Conservation (phyloP, 1,284 basidiomycete genomes). For the Malassezia globosa region DNA sequence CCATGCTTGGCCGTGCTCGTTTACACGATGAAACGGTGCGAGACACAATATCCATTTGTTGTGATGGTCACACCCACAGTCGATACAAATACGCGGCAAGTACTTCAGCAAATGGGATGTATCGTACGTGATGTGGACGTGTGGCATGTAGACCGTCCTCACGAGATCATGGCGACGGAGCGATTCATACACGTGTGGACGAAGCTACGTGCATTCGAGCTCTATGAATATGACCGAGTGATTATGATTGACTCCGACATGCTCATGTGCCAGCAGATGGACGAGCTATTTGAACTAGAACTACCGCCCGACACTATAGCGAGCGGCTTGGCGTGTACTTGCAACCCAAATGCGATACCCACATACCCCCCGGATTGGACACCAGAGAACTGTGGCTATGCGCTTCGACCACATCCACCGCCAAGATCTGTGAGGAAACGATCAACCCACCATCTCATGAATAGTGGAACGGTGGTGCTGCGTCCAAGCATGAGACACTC, state of each 20-base stretch:
- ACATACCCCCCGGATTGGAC: slow-evolving; percentile 86
- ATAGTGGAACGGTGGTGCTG: slow-evolving; percentile 77
- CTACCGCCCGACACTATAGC: slow-evolving; percentile 57
- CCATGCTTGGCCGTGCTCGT: slow-evolving; percentile 10
- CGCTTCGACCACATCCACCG: slow-evolving; percentile 50
- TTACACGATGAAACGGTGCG: background rate
- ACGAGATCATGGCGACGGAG: slow-evolving; percentile 13
- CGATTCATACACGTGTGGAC: slow-evolving; percentile 43
- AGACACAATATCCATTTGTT: slow-evolving; percentile 12
- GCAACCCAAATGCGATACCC: slow-evolving; percentile 70
- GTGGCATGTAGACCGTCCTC: background rate
- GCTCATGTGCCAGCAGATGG: slow-evolving; percentile 76
- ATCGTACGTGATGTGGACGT: slow-evolving; percentile 2
- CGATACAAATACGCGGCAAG: background rate
- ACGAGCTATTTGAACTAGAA: slow-evolving; percentile 57
- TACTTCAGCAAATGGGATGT: slow-evolving; percentile 3
- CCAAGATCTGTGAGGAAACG: too few species aligned
- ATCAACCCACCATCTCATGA: slow-evolving; percentile 63
- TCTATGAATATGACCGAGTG: slow-evolving; percentile 55
- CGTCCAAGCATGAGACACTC: slow-evolving; percentile 52
- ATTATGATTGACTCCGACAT: slow-evolving; percentile 84
- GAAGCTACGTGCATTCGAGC: slow-evolving; percentile 39
- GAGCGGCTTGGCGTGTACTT: slow-evolving; percentile 77
- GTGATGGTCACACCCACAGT: slow-evolving; percentile 10
- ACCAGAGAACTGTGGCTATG: slow-evolving; percentile 76